These are phyloP conservation scores for Hypoxylon sp. DNA, from an alignment of 2,329 filamentous ascomycete species.

Conservation along the genomic window DNA sequence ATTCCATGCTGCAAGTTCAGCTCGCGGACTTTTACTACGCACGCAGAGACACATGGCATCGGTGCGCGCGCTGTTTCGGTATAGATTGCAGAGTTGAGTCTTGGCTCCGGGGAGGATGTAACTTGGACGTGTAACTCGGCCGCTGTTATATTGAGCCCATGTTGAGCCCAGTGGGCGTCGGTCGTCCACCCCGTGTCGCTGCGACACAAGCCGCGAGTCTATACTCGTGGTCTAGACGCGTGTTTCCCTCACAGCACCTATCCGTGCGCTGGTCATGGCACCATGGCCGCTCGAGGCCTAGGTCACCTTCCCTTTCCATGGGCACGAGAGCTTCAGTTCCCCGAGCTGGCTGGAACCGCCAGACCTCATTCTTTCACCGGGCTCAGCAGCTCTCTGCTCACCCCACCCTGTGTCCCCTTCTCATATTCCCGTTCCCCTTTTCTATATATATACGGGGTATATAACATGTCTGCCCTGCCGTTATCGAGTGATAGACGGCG, in stretches of 20 bases:
- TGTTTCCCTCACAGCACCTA: conserved; percentile 21
- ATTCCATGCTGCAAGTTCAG: neutral
- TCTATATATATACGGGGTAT: conserved; percentile 18
- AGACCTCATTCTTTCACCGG: conserved; percentile 24
- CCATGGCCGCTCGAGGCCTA: conserved; percentile 29
- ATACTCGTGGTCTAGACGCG: conserved; percentile 35
- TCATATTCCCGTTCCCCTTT: conserved; percentile 3
- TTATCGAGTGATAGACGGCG: conserved; percentile 35
- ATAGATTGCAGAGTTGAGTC: conserved; percentile 25
- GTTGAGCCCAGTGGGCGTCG: conserved; percentile 2
- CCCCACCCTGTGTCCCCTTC: conserved; percentile 15
- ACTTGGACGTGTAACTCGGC: conserved; percentile 32
- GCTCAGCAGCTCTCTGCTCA: conserved; percentile 12
- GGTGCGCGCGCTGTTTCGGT: neutral
- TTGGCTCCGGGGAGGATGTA: conserved; percentile 22
- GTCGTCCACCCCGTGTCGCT: conserved; percentile 9
- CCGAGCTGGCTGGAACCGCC: conserved; percentile 14
- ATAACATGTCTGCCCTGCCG: conserved; percentile 16
- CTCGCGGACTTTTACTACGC: neutral
- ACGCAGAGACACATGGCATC: neutral
- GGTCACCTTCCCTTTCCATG: conserved; percentile 35
- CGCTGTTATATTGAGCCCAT: conserved; percentile 16
- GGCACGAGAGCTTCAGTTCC: conserved; percentile 40
- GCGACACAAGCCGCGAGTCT: neutral
- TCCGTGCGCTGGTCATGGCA: conserved; percentile 30